phyloP scores from a whole-genome alignment of 1,284 basidiomycete species.

The Boletus smithii region DNA sequence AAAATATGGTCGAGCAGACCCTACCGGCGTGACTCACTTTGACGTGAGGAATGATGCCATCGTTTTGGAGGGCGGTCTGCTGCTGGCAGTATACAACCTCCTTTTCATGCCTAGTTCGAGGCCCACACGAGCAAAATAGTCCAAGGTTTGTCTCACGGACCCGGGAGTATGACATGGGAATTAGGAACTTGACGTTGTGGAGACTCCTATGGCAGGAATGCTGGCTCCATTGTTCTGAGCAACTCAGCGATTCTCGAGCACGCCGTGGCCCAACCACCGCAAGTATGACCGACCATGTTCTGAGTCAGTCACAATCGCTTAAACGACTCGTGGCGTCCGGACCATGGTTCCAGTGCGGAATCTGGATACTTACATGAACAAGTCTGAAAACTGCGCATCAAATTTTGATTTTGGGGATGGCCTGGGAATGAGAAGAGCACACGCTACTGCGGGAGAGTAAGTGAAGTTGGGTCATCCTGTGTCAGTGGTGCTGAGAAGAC shows the following conservation, averaged over 20 bases:
- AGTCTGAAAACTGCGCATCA: neutral
- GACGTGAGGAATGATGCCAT: neutral
- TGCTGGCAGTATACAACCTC: neutral
- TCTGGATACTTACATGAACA: neutral
- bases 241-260: slow-evolving; percentile 6
- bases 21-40: neutral
- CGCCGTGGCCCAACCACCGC: neutral
- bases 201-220: too few species aligned
- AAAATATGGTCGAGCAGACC: neutral
- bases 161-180: too few species aligned
- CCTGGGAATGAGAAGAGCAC: slow-evolving; percentile 2
- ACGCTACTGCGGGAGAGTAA: slow-evolving; percentile 13
- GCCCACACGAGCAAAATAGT: neutral
- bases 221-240: too few species aligned
- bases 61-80: neutral
- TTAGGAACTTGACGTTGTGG: too few species aligned
- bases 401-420: neutral
- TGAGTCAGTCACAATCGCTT: neutral
- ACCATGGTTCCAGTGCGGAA: neutral
- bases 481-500: slow-evolving; percentile 7
- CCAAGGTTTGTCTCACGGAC: neutral
- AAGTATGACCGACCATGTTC: neutral
- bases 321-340: neutral
- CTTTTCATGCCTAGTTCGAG: neutral
- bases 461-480: slow-evolving; percentile 17